A percentile compares a stretch with the other conserved stretches of the same genome.
These are phyloP conservation scores for Picea sitchensis DNA, from an alignment of 75 land plant species.

Conservation along the genomic window DNA sequence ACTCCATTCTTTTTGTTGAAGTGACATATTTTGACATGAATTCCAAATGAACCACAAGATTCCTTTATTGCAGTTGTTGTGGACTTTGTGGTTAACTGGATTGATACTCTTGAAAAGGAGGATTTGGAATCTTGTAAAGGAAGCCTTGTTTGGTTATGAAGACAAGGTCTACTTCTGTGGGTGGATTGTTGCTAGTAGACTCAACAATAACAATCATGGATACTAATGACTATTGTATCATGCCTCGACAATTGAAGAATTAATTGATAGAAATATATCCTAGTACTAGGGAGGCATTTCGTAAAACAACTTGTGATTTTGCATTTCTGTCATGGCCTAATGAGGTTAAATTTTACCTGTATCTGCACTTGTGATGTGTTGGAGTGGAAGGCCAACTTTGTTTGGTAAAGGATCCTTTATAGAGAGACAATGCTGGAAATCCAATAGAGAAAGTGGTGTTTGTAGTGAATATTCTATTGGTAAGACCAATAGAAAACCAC, in stretches of 20 bases:
- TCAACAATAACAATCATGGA: constrained; percentile 35
- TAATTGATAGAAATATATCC: constrained; percentile 36
- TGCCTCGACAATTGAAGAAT: constrained; percentile 32
- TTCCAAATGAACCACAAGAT: too few species aligned
- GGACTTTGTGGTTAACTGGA: constrained; percentile 12
- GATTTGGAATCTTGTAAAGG: constrained; percentile 45
- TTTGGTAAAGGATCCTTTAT: too few species aligned
- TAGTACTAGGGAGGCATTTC: constrained; percentile 32
- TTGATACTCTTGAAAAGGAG: constrained; percentile 30
- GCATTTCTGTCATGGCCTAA: constrained; percentile 44
- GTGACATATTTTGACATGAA: too few species aligned
- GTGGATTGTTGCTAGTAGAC: constrained; percentile 23
- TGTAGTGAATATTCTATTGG: too few species aligned
- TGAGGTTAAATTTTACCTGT: constrained; percentile 41
- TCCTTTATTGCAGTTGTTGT: too few species aligned
- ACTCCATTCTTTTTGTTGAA: too few species aligned
- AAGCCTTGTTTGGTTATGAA: constrained; percentile 42
- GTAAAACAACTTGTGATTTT: constrained; percentile 42
- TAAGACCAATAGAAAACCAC: too few species aligned
- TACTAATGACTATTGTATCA: constrained; percentile 41
- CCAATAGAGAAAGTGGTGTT: too few species aligned
- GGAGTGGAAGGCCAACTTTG: too few species aligned
- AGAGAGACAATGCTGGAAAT: too few species aligned
- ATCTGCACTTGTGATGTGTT: constrained; percentile 80
- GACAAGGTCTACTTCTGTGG: constrained; percentile 24